These are phyloP conservation scores for Auriscalpium microsporum DNA, from an alignment of 768 basidiomycete genomes.

Conservation along the genomic window DNA sequence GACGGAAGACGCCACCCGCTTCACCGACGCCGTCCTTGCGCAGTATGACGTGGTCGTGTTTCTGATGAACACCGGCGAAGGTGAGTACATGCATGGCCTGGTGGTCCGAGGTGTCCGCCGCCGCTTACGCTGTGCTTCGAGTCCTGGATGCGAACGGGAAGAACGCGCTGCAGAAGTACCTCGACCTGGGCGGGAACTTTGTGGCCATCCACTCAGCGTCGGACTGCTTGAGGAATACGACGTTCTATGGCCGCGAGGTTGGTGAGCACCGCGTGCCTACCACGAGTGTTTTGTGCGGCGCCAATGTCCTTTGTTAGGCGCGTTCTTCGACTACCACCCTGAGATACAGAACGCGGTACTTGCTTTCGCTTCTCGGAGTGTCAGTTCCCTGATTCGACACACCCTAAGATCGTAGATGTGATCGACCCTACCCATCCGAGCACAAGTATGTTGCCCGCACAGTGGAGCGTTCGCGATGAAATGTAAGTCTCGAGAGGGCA, in stretches of 20 bases:
- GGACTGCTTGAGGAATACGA: constrained; percentile 32
- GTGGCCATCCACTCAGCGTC: constrained; percentile 39
- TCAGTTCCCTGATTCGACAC: neutral
- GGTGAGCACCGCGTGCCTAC: constrained; percentile 20
- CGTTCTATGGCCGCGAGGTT: constrained; percentile 33
- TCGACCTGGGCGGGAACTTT: constrained; percentile 38
- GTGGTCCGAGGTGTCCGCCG: no score
- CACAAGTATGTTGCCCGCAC: constrained; percentile 28
- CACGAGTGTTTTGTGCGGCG: neutral
- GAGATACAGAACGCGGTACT: constrained; percentile 33
- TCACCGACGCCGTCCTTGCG: constrained; percentile 32
- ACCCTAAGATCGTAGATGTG: constrained; percentile 28
- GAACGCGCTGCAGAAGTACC: constrained; percentile 33
- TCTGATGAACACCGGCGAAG: constrained; percentile 36
- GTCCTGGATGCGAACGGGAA: constrained; percentile 35
- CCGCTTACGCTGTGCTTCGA: constrained; percentile 8
- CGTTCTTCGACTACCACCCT: constrained; percentile 43
- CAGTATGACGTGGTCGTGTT: constrained; percentile 39
- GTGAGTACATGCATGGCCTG: constrained; percentile 18
- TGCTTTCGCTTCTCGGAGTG: neutral
- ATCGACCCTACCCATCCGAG: constrained; percentile 36
- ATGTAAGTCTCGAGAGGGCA: constrained; percentile 25
- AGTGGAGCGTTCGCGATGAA: constrained; percentile 29
- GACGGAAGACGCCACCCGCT: constrained; percentile 34
- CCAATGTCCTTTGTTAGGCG: constrained; percentile 18